Base-by-base conservation (phyloP, 108 stramenopile genomes). In the Cyclostephanos tholiformis region DNA sequence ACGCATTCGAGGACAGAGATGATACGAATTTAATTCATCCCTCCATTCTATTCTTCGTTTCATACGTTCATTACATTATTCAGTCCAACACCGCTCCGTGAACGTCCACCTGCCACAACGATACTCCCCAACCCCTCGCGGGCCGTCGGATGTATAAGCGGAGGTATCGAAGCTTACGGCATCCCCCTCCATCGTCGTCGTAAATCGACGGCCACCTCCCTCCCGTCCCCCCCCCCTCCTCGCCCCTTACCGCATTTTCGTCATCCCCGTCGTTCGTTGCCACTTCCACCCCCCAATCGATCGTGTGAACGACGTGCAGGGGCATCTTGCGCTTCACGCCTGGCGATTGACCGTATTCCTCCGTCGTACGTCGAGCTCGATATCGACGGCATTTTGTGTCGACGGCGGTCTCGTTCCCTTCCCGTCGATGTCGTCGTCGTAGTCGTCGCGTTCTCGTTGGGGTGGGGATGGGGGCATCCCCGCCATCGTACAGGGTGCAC, bases 91-190 rank as follows among this genome's bases (percentile, higher is more conserved):
- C 53, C 26, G 23, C 26, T 1, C 91, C 91, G 72, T 78, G 76
- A 2, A 89, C 84, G 77, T 89, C 89, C 52, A 92, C 83, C 60
- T 92, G 80, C 91, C 91, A 92, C 55, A 92, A 48, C 5, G 86
- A 87, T 4, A 92, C 91, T 48, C 91, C 91, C 91, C 91, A 92
- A 0, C 86, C 86, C 63, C 70, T 80, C 10, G 69, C 87, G 1
- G 84, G 67, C 49, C 76, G 84, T 19, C 80, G 53, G 20, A 92
- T 88, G 69, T 79, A 84, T 25, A 92, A 51, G 17, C 85, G 67
- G 14, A 92, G 61, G 63, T 84, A 88, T 35, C 80, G 74, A 50
- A 87, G 16, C 0, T 16, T n/a, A n/a, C n/a, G n/a, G n/a, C n/a
- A n/a, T n/a, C n/a, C n/a, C n/a, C n/a, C n/a, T n/a, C n/a, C n/a